These are phyloP conservation scores for Phytophthora melonis DNA, from an alignment of 352 stramenopile species.

Conservation along the genomic window DNA sequence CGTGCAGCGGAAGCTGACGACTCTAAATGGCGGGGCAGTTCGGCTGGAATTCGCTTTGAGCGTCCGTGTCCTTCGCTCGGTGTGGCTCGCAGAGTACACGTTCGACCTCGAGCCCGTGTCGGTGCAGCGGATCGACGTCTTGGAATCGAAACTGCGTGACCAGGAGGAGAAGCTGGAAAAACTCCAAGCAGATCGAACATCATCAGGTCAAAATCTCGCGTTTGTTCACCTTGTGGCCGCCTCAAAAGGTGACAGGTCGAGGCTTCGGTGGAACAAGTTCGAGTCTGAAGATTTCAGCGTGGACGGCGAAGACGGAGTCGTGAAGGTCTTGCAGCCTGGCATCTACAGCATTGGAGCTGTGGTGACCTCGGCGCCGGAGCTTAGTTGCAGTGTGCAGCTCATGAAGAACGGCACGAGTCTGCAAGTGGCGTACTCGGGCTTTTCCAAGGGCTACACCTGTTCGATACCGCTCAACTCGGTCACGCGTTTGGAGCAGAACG, in stretches of 20 bases:
- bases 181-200: background rate
- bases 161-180: background rate
- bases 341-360: background rate
- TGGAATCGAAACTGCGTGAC: slow-evolving; percentile 1
- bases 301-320: background rate
- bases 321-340: background rate
- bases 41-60: background rate
- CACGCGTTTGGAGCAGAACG: background rate
- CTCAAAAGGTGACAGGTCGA: background rate
- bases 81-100: background rate
- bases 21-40: background rate
- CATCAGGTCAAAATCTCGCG: background rate
- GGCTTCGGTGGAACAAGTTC: background rate
- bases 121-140: slow-evolving; percentile 1
- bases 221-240: background rate
- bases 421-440: background rate
- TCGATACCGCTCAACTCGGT: background rate
- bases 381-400: background rate
- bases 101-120: background rate
- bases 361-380: background rate
- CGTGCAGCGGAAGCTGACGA: background rate
- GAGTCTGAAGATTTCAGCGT: background rate
- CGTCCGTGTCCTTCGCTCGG: background rate
- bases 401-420: background rate
- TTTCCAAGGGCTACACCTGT: background rate